Base-by-base conservation (phyloP, 192 early-diverging fungal species). In the Rhizophagus clarus region DNA sequence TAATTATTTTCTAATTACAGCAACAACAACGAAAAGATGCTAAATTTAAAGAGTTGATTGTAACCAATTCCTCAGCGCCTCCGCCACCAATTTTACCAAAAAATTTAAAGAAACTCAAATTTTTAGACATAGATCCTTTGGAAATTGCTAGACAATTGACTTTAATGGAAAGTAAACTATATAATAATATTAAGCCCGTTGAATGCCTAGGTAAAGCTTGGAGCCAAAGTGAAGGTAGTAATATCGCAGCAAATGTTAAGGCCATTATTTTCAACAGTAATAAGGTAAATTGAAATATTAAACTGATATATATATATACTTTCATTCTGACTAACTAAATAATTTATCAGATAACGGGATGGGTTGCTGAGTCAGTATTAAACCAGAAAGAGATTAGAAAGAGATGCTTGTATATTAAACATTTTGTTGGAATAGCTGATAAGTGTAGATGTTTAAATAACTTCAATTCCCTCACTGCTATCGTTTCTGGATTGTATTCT, bases 91-190 rank as follows among this genome's bases (percentile, higher is more conserved):
- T 97, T 51, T 83, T 95, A 31, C 96, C 97, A 10, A 90, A 91
- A 69, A 93, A 92, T 75, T 78, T 96, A 42, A 91, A 93, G 69
- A 88, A 89, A 24, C 85, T 99, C 84, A 89, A 86, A 72, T 87
- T 99, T 61, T 80, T 96, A 85, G 97, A 99, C 71, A 83, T 99
- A 62, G 95, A 98, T 81, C 92, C 98, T 4, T 83, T 94, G 45
- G 98, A 99, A 84, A 86, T 98, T 47, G 97, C 97, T 3, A 91
- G 98, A 29, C 98, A 99, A 86, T 88, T 99, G 80, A 99, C 98
- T 5, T 88, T 99, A 78, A 91, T 97, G 88, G 97, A 97, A 80
- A 92, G 89, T n/a, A 90, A 88, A 37, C 81, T 93, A 34, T 99
- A 94, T 81, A 93, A 89, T 83, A 88, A 90, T 75, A 94, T 99